Percentiles rank a stretch among this genome's conserved stretches.
Conservation (phyloP, 2,329 filamentous ascomycete genomes). For the Colletotrichum chrysophilum region DNA sequence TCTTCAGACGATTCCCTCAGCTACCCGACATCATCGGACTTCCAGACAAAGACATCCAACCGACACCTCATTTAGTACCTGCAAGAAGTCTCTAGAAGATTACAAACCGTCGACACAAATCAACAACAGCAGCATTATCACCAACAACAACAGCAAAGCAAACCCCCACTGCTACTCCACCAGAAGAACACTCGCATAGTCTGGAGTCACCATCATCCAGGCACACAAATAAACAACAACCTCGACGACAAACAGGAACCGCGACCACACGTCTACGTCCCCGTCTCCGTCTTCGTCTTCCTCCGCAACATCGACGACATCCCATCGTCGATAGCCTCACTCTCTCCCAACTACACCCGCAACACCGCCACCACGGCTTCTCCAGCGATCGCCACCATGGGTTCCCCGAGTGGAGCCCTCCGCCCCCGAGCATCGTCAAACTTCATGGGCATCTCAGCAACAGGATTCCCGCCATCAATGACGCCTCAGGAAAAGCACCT, state of each 20-base stretch:
- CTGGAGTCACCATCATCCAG: not conserved
- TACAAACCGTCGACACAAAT: not conserved
- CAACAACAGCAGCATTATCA: not conserved
- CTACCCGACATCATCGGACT: not conserved
- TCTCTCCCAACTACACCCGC: not conserved
- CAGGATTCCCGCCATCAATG: conserved; percentile 11
- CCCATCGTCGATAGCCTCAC: not conserved
- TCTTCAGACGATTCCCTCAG: not conserved
- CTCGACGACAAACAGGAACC: not conserved
- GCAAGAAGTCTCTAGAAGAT: not conserved
- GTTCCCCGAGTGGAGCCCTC: conserved; percentile 18
- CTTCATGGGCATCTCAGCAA: conserved; percentile 16
- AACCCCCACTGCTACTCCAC: not conserved
- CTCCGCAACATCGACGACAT: not conserved
- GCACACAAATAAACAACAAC: not conserved
- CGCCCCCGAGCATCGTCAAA: conserved; percentile 18
- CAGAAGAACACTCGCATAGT: not conserved
- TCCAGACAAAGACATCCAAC: not conserved
- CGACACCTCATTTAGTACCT: not conserved
- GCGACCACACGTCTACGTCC: not conserved
- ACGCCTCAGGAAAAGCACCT: conserved; percentile 17
- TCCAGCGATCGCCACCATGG: conserved; percentile 20
- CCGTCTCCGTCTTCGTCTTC: not conserved
- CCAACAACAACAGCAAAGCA: not conserved
- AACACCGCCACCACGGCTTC: conserved; percentile 19